Evolutionary conservation across 1,139 yeast genomes (phyloP), one percentile per base, ranked within the genome.

Genomic region (Yamadazyma jaroonii): DNA sequence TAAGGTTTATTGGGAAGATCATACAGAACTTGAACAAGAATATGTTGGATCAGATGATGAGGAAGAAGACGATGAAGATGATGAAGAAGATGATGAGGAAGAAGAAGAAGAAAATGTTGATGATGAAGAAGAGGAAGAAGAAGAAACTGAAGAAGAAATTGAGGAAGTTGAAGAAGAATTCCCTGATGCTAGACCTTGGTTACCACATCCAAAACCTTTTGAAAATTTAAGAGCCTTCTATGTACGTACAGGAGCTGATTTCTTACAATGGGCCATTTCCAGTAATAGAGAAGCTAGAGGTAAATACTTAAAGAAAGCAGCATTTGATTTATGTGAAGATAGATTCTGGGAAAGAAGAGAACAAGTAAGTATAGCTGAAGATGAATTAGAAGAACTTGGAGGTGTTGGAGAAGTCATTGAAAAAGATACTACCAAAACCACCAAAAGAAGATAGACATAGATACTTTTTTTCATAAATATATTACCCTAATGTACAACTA

Each of bases 321-420:
- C 97, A 0, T 92, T 92, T 57, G 97, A 89, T 49, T 64, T 90
- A 44, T 84, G 95, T 59, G 96, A 90, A 62, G 94, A 84, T 47
- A 78, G 97, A 65, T 92, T 96, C 94, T 92, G 97, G 97, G 97
- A 92, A 58, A 84, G 97, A 67, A 81, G 97, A 65, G 97, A 92
- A 55, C 94, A 84, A 51, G 82, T 90, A 17, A 81, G 95, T 54
- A 74, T 80, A 29, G 86, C 88, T 33, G 98, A 92, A 62, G 97
- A 90, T 51, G 79, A 79, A 54, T 65, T 87, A 56, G 97, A 90
- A 61, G 96, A 88, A 49, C 56, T 85, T 59, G 95, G 96, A 37
- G 97, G 96, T 40, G 92, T 89, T 43, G 95, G 87, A 17, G 95
- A 87, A 44, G 82, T 90, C 29, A 67, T 92, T n/a, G 96, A 89